Evolutionary conservation across 257 asterid species (phyloP).

Genomic region (Nicotiana obtusifolia): DNA sequence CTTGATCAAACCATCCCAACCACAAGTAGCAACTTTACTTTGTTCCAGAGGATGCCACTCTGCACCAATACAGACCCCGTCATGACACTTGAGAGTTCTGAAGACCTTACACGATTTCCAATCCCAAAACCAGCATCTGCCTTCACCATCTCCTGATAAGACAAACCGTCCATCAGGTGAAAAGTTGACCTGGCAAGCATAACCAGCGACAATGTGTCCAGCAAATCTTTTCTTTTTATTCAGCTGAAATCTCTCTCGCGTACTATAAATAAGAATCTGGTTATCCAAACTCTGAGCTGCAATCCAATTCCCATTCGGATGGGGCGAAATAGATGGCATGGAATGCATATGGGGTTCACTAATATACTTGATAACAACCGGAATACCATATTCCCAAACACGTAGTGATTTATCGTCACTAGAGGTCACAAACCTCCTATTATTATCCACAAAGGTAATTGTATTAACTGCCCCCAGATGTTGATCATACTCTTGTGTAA

Average conservation of each 20-base stretch:
- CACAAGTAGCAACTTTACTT: constrained; percentile 99
- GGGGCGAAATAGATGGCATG: constrained; percentile 88
- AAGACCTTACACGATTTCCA: constrained; percentile 99
- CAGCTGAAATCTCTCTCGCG: constrained; percentile 93
- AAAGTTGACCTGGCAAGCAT: constrained; percentile 97
- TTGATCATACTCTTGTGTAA: constrained; percentile 98
- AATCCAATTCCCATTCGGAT: constrained; percentile 91
- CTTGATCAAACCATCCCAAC: constrained; percentile 99
- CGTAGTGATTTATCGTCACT: constrained; percentile 95
- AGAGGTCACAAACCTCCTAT: constrained; percentile 94
- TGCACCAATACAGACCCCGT: constrained; percentile 87
- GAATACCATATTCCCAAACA: constrained; percentile 98
- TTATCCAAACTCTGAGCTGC: constrained; percentile 99
- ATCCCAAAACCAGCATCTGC: constrained; percentile 99
- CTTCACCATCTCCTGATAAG: constrained; percentile 98
- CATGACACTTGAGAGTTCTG: constrained; percentile 89
- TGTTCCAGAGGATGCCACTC: constrained; percentile 99
- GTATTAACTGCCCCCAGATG: constrained; percentile 98
- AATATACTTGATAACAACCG: constrained; percentile 92
- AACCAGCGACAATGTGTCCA: constrained; percentile 92
- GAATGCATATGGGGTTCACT: constrained; percentile 99
- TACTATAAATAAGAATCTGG: constrained; percentile 90
- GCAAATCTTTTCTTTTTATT: constrained; percentile 98
- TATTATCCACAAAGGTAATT: constrained; percentile 89
- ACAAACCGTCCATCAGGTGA: constrained; percentile 98